Evolutionary conservation across 306 rosid species (phyloP).

Genomic region (Abrus pulchellus): DNA sequence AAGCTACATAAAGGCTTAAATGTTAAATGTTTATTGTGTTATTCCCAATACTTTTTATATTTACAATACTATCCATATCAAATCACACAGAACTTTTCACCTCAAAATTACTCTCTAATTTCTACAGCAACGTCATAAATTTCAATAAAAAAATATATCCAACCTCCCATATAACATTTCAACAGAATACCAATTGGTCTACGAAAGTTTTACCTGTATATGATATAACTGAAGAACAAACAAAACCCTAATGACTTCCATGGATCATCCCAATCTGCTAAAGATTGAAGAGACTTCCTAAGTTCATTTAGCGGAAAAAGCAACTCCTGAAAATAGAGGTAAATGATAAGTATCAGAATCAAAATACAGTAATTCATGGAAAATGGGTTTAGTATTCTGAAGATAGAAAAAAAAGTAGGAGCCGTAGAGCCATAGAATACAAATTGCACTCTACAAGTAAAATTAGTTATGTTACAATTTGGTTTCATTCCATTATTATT

Average conservation of each 20-base stretch:
- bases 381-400: constrained; percentile 2
- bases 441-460: neutral
- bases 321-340: constrained; percentile 75
- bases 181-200: constrained; percentile 29
- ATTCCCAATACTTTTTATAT: constrained; percentile 9
- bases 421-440: neutral
- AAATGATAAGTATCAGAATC: constrained; percentile 37
- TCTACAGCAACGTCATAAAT: constrained; percentile 1
- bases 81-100: constrained; percentile 15
- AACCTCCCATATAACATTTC: constrained; percentile 24
- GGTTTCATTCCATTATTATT: constrained; percentile 26
- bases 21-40: neutral
- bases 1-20: neutral
- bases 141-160: neutral
- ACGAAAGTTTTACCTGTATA: constrained; percentile 74
- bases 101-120: constrained; percentile 20
- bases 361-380: constrained; percentile 42
- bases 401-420: constrained; percentile 26
- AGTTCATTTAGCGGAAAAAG: constrained; percentile 80
- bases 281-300: constrained; percentile 69
- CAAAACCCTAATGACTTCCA: constrained; percentile 79
- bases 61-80: constrained; percentile 19
- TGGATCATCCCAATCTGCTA: constrained; percentile 92
- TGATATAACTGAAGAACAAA: constrained; percentile 69
- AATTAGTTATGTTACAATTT: constrained; percentile 14